Evolutionary conservation across 1,139 yeast species (phyloP), one percentile per base, ranked within the genome.

Genomic region (Saccharomyces uvarum): DNA sequence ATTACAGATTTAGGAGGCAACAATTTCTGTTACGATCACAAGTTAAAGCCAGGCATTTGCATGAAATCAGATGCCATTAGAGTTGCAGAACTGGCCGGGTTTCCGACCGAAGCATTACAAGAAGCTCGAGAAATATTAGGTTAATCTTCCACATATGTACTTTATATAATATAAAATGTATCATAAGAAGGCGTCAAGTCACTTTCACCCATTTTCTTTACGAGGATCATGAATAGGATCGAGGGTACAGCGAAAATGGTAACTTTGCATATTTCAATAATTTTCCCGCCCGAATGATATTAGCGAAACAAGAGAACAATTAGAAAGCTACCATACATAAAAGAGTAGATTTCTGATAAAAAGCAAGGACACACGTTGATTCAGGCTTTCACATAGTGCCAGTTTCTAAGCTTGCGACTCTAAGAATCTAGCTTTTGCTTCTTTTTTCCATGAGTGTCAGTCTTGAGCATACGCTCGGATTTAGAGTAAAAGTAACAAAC

Each of bases 71-170:
- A 86, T 69, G 98, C 97, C 0, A 71, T 90, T n/a, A 83, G 82
- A 56, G 89, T 90, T 7, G 98, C 97, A 0, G 77, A 78, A 59
- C 71, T 82, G 64, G 96, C 97, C 0, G 97, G 97, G 0, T 87
- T 89, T 59, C 97, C 98, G 0, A 56, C 62, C 2, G 65, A 71
- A 2, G 91, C 91, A 0, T 62, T 90, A 13, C 59, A 71, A 2
- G 71, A 75, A 48, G 90, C 91, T 1, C 63, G 63, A 41, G 60
- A 68, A 24, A 81, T 79, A 50, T 68, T 58, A 41, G 13, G 27
- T 7, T 29, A 44, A 50, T 28, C 6, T 4, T 48, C 77, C 53
- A 60, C 56, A 41, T 51, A 60, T 27, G 57, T 63, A 27, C 61
- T 63, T 14, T 33, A 29, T 49, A 24, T 51, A 38, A 16, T 16